Base-by-base conservation (phyloP, 306 rosid genomes). In the Castanea crenata region DNA sequence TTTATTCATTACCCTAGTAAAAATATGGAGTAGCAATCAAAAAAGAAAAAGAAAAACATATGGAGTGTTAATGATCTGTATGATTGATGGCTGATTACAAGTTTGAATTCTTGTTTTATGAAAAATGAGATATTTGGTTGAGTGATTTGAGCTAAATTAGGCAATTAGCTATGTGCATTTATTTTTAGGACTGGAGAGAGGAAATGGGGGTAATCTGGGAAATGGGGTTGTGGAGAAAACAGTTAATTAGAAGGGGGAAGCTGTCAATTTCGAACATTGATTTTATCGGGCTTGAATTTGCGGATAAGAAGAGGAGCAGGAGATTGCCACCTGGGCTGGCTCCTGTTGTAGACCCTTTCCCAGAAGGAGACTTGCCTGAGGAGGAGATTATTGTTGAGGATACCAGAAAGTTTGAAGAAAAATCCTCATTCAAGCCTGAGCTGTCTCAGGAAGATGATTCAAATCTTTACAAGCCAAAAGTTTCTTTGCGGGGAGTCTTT, bases 401-500 rank as follows among this genome's bases (percentile, higher is more conserved):
- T 71, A 18, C 84, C 5, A 82, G 86, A 84, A 85, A 88, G 52
- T 92, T 94, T 20, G 85, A 70, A 55, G 88, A 77, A 67, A 79
- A 44, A 77, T 69, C 78, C 29, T 41, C 73, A 78, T 68, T 83
- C 1, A 69, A 81, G 73, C 76, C 86, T 74, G 82, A 87, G 63
- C 82, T 80, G 71, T 56, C 68, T 41, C 86, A 71, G 70, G 88
- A 85, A 71, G 84, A 83, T 11, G 91, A 88, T n/a, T 56, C 88
- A 23, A 88, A 88, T 55, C 41, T 88, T 32, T 92, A 94, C 90
- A 90, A 92, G 90, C 97, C 97, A 32, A 91, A 87, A 85, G 97
- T 92, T 82, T 91, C 98, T 67, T 85, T 97, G 3, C 91, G 98
- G 98, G 97, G 97, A 78, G 94, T 89, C 80, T 94, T 94, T 90